phyloP scores from a whole-genome alignment of 2,329 filamentous ascomycete genomes.

The Colletotrichum kahawae region DNA sequence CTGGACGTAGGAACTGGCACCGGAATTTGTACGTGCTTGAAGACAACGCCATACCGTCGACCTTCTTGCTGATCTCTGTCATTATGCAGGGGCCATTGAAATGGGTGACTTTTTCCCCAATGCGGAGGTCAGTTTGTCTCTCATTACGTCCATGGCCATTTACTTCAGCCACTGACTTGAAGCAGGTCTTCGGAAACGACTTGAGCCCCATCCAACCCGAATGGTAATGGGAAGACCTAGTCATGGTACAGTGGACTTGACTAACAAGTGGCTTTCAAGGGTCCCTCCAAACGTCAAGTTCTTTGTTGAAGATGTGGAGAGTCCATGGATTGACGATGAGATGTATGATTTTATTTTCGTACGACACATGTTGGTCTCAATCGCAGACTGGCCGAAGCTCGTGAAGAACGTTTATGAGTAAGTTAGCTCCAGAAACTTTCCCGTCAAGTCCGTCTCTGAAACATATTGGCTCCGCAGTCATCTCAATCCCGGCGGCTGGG shows the following conservation, averaged over 20 bases:
- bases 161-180: rapidly evolving
- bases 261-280: constrained; percentile 6
- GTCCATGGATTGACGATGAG: constrained; percentile 26
- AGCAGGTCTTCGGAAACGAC: constrained; percentile 39
- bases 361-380: constrained; percentile 34
- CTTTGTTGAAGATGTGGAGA: constrained; percentile 40
- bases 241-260: rapidly evolving
- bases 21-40: constrained; percentile 27
- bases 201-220: constrained; percentile 35
- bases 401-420: constrained; percentile 27
- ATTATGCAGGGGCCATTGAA: constrained; percentile 44
- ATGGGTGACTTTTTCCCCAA: constrained; percentile 17
- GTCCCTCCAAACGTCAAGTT: constrained; percentile 39
- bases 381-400: constrained; percentile 34
- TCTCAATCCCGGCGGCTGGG: constrained; percentile 25
- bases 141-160: not conserved
- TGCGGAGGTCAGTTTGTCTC: not conserved
- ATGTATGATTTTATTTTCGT: constrained; percentile 41
- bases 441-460: not conserved
- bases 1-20: constrained; percentile 66
- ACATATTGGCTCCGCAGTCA: constrained; percentile 24
- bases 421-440: not conserved
- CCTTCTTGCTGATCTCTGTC: not conserved
- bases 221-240: constrained; percentile 15
- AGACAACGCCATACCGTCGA: rapidly evolving